phyloP scores from a whole-genome alignment of 352 stramenopile genomes.

The Aphanomyces euteiches region DNA sequence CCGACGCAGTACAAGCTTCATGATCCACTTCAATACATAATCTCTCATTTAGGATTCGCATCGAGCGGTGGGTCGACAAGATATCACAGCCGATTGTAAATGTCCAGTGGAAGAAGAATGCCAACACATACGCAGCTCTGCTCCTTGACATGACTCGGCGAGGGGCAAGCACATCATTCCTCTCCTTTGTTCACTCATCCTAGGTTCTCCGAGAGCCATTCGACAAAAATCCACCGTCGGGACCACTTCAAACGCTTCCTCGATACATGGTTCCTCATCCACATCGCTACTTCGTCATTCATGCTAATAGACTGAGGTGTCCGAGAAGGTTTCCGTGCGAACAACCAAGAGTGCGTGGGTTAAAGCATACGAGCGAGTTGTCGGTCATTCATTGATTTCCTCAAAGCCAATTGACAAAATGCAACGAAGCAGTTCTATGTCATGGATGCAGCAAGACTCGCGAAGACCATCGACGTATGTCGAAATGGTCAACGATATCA shows the following conservation, averaged over 20 bases:
- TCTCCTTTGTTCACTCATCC: neutral
- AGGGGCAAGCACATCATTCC: neutral
- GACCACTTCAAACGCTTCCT: slow-evolving; percentile 14
- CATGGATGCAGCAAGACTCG: neutral
- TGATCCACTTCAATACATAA: neutral
- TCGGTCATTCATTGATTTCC: neutral
- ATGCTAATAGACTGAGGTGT: too few relatives aligned
- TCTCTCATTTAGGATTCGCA: slow-evolving; percentile 23
- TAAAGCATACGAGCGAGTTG: slow-evolving; percentile 26
- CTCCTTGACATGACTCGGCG: slow-evolving; percentile 24
- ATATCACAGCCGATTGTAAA: slow-evolving; percentile 26
- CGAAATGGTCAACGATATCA: slow-evolving; percentile 28
- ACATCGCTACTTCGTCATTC: too few relatives aligned
- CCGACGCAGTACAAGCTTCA: slow-evolving; percentile 15
- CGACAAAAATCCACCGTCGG: slow-evolving; percentile 15
- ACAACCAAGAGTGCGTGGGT: slow-evolving; percentile 6
- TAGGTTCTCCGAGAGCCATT: slow-evolving; percentile 26
- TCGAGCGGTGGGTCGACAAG: slow-evolving; percentile 28
- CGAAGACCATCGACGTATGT: slow-evolving; percentile 23
- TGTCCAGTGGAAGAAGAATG: slow-evolving; percentile 29
- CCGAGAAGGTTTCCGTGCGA: too few relatives aligned
- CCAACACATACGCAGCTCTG: slow-evolving; percentile 25
- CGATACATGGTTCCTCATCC: slow-evolving; percentile 19
- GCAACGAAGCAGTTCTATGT: neutral
- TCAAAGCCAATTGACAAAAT: neutral